These are phyloP conservation scores for Penicillium fimorum DNA, from an alignment of 495 filamentous ascomycete genomes.

Conservation along the genomic window DNA sequence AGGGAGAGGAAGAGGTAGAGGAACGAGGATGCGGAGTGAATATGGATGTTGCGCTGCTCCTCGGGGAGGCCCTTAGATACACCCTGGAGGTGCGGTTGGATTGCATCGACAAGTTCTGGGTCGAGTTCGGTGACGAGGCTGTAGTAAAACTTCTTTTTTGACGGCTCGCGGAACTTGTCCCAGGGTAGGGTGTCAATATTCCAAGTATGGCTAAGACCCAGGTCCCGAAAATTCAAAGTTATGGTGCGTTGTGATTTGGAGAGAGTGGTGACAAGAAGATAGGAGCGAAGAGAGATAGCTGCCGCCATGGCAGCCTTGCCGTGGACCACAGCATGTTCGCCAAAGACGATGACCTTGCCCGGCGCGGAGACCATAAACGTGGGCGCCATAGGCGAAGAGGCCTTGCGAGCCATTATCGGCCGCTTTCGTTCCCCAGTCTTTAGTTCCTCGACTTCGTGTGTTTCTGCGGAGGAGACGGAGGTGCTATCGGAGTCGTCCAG, in stretches of 20 bases:
- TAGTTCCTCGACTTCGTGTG: constrained; percentile 4
- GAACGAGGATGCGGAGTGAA: constrained; percentile 76
- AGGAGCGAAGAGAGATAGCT: constrained; percentile 89
- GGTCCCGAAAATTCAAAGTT: constrained; percentile 83
- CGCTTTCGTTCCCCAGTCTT: constrained; percentile 15
- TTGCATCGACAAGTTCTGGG: constrained; percentile 69
- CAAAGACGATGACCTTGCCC: constrained; percentile 95
- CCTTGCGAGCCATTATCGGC: constrained; percentile 41
- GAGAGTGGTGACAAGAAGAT: constrained; percentile 87
- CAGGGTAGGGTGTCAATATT: constrained; percentile 87
- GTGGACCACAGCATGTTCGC: constrained; percentile 94
- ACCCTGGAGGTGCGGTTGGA: constrained; percentile 68
- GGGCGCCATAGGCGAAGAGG: constrained; percentile 62
- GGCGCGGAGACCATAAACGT: constrained; percentile 97
- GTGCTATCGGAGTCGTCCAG: constrained; percentile 23
- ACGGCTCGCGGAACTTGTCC: constrained; percentile 70
- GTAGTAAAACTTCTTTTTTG: constrained; percentile 92
- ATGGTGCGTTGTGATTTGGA: constrained; percentile 83
- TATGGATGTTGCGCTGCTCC: constrained; percentile 73
- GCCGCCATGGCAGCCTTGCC: constrained; percentile 96
- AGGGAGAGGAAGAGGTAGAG: constrained; percentile 91
- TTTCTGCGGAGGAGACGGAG: constrained; percentile 25
- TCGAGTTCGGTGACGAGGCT: constrained; percentile 83
- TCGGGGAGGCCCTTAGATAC: constrained; percentile 65
- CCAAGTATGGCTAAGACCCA: constrained; percentile 84